Conservation (phyloP, 2,329 filamentous ascomycete genomes). For the Ceratocystiopsis minuta region DNA sequence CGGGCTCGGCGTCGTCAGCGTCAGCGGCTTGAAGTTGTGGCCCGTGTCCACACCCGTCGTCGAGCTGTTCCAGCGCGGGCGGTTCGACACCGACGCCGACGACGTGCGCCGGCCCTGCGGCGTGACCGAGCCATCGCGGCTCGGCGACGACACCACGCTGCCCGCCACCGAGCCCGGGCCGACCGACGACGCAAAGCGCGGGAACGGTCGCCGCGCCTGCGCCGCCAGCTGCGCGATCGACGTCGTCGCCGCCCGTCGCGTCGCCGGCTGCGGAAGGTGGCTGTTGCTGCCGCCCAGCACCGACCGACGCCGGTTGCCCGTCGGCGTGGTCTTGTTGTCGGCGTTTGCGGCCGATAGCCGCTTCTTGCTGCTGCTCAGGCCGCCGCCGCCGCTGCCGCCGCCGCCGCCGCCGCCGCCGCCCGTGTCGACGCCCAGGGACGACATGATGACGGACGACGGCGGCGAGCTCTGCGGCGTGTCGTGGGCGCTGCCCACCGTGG, state of each 20-base stretch:
- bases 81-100: constrained; percentile 28
- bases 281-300: constrained; percentile 30
- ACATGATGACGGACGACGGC: constrained; percentile 44
- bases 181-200: constrained; percentile 2
- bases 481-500: constrained; percentile 47
- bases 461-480: constrained; percentile 55
- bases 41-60: constrained; percentile 49
- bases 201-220: constrained; percentile 1
- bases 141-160: constrained; percentile 14
- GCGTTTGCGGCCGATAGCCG: constrained; percentile 14
- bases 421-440: constrained; percentile 27
- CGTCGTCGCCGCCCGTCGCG: constrained; percentile 21
- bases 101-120: constrained; percentile 23
- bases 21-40: constrained; percentile 48
- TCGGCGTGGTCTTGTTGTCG: constrained; percentile 19
- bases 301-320: constrained; percentile 22
- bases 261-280: constrained; percentile 23
- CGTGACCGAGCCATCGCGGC: constrained; percentile 28
- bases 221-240: constrained; percentile 18
- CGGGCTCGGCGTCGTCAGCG: constrained; percentile 39
- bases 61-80: constrained; percentile 57
- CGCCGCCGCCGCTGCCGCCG: constrained; percentile 13
- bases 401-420: constrained; percentile 16
- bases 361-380: constrained; percentile 16
- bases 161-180: neutral